These are phyloP conservation scores for Micromonas commoda DNA, from an alignment of 139 green algal genomes.

Conservation along the genomic window DNA sequence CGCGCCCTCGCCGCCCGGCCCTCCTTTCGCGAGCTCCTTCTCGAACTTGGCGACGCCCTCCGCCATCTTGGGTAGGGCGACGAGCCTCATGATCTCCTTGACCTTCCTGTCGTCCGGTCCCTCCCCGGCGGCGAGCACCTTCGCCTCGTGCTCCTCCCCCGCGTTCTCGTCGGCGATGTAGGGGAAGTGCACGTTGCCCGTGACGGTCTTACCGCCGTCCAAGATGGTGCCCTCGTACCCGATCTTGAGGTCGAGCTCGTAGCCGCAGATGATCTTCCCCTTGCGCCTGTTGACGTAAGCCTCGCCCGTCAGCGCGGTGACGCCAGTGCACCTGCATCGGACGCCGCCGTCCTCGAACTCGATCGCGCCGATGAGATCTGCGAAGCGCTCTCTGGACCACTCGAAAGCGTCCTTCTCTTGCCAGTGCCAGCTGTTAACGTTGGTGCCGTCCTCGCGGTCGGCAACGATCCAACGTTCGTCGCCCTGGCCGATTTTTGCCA, in stretches of 20 bases:
- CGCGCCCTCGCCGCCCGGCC: not conserved
- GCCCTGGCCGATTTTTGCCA: conserved; percentile 48
- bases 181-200: conserved; percentile 38
- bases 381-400: conserved; percentile 33
- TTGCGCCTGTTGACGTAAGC: conserved; percentile 51
- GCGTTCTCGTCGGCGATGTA: conserved; percentile 55
- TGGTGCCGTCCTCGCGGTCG: conserved; percentile 46
- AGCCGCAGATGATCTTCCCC: conserved; percentile 47
- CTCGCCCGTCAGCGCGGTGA: conserved; percentile 26
- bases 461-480: conserved; percentile 49
- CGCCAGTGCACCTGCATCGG: not conserved
- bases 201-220: conserved; percentile 3
- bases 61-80: not conserved
- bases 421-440: conserved; percentile 51
- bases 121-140: conserved; percentile 20
- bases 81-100: not conserved
- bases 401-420: conserved; percentile 39
- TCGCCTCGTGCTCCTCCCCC: conserved; percentile 46
- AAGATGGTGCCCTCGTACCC: conserved; percentile 35
- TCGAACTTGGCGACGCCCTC: conserved; percentile 28
- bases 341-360: not conserved
- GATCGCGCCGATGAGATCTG: not conserved
- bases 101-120: not conserved
- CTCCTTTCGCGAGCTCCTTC: conserved; percentile 35
- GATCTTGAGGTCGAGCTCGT: conserved; percentile 46